phyloP scores from a whole-genome alignment of 2,329 filamentous ascomycete species.

The Fusarium brachygibbosum region DNA sequence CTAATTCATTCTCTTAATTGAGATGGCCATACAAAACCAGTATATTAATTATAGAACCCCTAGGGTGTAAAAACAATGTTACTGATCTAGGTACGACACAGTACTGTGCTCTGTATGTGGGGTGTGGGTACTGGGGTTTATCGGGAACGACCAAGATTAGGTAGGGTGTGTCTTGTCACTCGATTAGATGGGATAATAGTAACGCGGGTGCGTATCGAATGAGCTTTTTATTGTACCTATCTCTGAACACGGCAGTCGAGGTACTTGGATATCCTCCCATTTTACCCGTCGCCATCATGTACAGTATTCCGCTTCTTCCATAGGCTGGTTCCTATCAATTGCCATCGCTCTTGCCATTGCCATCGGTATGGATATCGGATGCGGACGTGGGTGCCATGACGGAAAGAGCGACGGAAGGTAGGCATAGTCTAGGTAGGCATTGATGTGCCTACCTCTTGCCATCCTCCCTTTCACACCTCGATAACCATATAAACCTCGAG shows the following conservation, averaged over 20 bases:
- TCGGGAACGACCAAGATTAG: conserved; percentile 44
- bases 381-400: conserved; percentile 28
- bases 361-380: conserved; percentile 30
- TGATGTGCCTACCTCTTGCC: conserved; percentile 18
- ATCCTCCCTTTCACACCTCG: conserved; percentile 12
- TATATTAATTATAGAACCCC: not conserved
- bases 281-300: conserved; percentile 9
- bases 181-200: conserved; percentile 46
- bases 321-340: not conserved
- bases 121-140: conserved; percentile 38
- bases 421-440: not conserved
- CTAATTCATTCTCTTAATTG: not conserved
- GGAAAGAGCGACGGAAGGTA: conserved; percentile 28
- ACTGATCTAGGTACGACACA: not conserved
- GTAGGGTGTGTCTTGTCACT: conserved; percentile 37
- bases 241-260: conserved; percentile 23
- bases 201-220: conserved; percentile 40
- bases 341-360: not conserved
- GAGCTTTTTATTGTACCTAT: conserved; percentile 27
- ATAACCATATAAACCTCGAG: conserved; percentile 41
- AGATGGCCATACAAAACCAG: not conserved
- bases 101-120: conserved; percentile 9
- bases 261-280: conserved; percentile 26
- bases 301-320: not conserved
- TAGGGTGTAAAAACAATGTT: conserved; percentile 23